Conservation (phyloP, 1,284 basidiomycete species). For the Phellopilus nigrolimitatus region DNA sequence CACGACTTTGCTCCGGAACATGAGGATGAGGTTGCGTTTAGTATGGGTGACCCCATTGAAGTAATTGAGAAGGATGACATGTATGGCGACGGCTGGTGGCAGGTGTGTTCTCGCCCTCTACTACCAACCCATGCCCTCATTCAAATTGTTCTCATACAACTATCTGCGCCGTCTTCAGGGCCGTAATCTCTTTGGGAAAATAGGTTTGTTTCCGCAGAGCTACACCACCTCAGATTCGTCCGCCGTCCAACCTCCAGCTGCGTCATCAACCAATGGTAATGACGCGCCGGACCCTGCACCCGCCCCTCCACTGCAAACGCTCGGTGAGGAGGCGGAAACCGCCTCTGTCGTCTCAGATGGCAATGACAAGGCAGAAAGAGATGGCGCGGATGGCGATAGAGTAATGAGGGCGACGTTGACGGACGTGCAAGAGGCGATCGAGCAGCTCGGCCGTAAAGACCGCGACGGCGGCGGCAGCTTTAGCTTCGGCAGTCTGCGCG, state of each 20-base stretch:
- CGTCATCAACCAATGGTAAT: slow-evolving; percentile 20
- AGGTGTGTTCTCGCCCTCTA: slow-evolving; percentile 54
- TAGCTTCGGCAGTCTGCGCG: slow-evolving; percentile 62
- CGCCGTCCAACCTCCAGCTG: slow-evolving; percentile 26
- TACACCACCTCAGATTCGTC: slow-evolving; percentile 68
- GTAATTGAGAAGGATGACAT: slow-evolving; percentile 92
- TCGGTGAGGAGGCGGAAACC: slow-evolving; percentile 22
- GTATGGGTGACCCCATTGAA: slow-evolving; percentile 82
- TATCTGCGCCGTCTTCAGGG: slow-evolving; percentile 49
- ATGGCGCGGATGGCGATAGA: too few relatives aligned
- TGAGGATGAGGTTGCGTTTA: slow-evolving; percentile 89
- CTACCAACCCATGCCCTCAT: slow-evolving; percentile 18
- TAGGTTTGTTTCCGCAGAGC: slow-evolving; percentile 87
- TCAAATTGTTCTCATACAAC: slow-evolving; percentile 19
- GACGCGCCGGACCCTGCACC: slow-evolving; percentile 19
- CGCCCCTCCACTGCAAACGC: slow-evolving; percentile 18
- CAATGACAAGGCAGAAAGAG: too few relatives aligned
- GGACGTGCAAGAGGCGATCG: slow-evolving; percentile 83
- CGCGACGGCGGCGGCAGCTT: slow-evolving; percentile 61
- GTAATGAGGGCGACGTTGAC: slow-evolving; percentile 84
- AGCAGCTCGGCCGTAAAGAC: slow-evolving; percentile 58
- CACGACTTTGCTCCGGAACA: slow-evolving; percentile 90
- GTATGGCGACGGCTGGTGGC: slow-evolving; percentile 99
- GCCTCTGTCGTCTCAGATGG: not conserved
- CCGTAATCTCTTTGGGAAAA: slow-evolving; percentile 74